phyloP scores from a whole-genome alignment of 2,329 filamentous ascomycete genomes.

The Mycosphaerella arachidis region DNA sequence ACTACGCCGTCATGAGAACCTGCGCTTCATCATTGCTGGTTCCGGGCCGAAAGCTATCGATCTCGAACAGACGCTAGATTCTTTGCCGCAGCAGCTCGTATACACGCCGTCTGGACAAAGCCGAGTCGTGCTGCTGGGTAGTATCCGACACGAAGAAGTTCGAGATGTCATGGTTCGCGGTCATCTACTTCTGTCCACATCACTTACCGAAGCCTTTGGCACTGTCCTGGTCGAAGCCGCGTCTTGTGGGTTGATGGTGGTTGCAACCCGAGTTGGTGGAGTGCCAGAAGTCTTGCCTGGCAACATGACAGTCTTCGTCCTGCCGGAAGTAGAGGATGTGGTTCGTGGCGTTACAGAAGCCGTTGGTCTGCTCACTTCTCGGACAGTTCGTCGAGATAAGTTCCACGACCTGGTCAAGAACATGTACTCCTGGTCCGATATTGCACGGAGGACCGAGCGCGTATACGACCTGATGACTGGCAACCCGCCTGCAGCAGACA shows the following conservation, averaged over 20 bases:
- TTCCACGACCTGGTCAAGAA: conserved; percentile 96
- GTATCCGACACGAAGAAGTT: conserved; percentile 92
- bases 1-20: conserved; percentile 81
- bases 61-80: conserved; percentile 93
- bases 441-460: conserved; percentile 85
- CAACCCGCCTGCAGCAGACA: conserved; percentile 57
- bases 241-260: conserved; percentile 91
- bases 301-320: conserved; percentile 97
- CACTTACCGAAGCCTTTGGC: conserved; percentile 91
- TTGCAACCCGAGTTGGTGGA: conserved; percentile 92
- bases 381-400: conserved; percentile 71
- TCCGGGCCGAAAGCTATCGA: conserved; percentile 96
- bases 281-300: conserved; percentile 93
- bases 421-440: conserved; percentile 99
- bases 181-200: conserved; percentile 94
- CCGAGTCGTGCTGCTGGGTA: conserved; percentile 84
- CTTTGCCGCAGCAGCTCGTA: conserved; percentile 37
- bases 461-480: conserved; percentile 93
- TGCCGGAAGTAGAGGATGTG: conserved; percentile 92
- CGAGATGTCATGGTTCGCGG: conserved; percentile 95
- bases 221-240: conserved; percentile 97
- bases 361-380: conserved; percentile 76
- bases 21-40: conserved; percentile 93
- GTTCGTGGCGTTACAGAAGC: conserved; percentile 85
- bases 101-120: conserved; percentile 63